Evolutionary conservation across 208 protist genomes (phyloP).

Genomic region (Leishmania turanica): DNA sequence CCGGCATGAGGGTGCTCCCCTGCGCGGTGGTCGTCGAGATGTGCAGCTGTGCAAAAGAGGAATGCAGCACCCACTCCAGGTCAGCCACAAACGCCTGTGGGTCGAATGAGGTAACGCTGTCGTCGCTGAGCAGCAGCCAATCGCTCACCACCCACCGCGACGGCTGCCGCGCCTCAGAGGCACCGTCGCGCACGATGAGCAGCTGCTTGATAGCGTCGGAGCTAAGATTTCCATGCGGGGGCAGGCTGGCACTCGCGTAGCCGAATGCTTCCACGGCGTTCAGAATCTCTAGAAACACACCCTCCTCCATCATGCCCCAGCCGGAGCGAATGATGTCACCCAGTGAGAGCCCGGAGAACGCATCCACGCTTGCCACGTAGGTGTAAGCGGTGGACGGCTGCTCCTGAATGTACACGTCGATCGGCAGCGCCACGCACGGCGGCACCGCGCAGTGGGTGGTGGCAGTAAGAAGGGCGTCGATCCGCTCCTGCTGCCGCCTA

Average conservation of each 20-base stretch:
- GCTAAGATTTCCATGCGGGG: constrained; percentile 79
- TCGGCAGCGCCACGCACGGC: constrained; percentile 52
- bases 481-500: constrained; percentile 42
- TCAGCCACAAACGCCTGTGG: constrained; percentile 45
- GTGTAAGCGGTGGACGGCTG: constrained; percentile 43
- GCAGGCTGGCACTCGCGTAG: constrained; percentile 42
- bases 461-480: constrained; percentile 54
- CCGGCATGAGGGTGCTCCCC: constrained; percentile 43
- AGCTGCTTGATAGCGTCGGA: constrained; percentile 65
- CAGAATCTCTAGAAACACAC: constrained; percentile 69
- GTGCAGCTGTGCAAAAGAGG: constrained; percentile 73
- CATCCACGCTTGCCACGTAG: constrained; percentile 68
- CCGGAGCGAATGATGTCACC: constrained; percentile 84
- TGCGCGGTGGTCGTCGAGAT: constrained; percentile 43
- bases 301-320: constrained; percentile 73
- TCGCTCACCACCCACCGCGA: constrained; percentile 88
- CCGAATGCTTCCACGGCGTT: constrained; percentile 68
- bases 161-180: constrained; percentile 49
- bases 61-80: constrained; percentile 83
- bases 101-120: constrained; percentile 20
- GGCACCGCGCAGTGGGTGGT: constrained; percentile 21
- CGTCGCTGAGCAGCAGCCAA: constrained; percentile 60
- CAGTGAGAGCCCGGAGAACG: constrained; percentile 76
- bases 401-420: constrained; percentile 74
- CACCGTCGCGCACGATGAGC: constrained; percentile 65